Evolutionary conservation across 129 eudicot genomes (phyloP), one percentile per base, ranked within the genome.

Genomic region (Arctium lappa): DNA sequence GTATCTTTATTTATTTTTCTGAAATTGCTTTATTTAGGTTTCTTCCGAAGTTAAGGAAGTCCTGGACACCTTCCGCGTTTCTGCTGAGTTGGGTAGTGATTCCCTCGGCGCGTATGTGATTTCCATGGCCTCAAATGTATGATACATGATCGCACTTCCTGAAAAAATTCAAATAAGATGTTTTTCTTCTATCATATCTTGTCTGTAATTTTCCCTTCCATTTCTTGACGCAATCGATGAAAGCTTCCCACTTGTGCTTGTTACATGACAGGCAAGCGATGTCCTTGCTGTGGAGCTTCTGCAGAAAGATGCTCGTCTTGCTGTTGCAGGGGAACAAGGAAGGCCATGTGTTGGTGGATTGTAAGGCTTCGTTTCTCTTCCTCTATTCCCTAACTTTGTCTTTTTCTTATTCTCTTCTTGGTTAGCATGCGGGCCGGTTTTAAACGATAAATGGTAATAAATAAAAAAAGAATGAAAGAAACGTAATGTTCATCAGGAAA

Each of bases 201-300:
- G 27, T 13, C 5, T 3, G 1, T 42, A 46, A 39, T 9, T 50
- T 27, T 31, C 38, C 4, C 46, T 7, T 30, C 71, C 37, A 46
- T 70, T 44, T 75, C 48, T 80, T 77, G 32, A 38, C 22, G 8
- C 62, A 65, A 36, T 83, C 30, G 15, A 40, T 65, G 76, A 80
- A 50, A 39, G 62, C 4, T 66, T 42, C 53, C 33, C 75, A 1
- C 42, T 33, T 78, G 11, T 81, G 37, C 75, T 86, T 86, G 48
- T 79, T 34, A 80, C 79, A 7, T 82, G 77, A 72, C 93, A 95
- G 98, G 97, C 97, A 48, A 95, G 98, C 85, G 99, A 95, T 88
- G 98, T 95, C 84, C 97, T 95, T 48, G 99, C 99, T 16, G 98
- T 93, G 83, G 99, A 95, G 92, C 97, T 95, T 79, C 87, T 95